A percentile compares a stretch with the other conserved stretches of the same genome.
These are phyloP conservation scores for Salvia rosmarinus DNA, from an alignment of 257 asterid genomes.

Conservation along the genomic window DNA sequence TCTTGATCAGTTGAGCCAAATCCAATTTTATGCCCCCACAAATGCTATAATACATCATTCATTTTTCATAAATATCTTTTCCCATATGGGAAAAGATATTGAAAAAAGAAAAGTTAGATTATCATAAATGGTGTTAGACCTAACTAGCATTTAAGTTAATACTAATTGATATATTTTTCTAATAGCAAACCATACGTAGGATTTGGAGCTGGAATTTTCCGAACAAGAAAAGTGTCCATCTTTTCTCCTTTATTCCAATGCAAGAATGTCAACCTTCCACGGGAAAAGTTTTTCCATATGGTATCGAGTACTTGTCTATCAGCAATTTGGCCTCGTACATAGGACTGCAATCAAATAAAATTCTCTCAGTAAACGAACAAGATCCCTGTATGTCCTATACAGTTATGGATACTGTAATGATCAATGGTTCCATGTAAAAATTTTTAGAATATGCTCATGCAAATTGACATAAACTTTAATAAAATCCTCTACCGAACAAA, in stretches of 20 bases:
- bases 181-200: conserved; percentile 55
- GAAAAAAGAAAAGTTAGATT: conserved; percentile 19
- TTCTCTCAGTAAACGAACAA: conserved; percentile 3
- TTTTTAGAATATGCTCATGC: not conserved
- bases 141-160: conserved; percentile 18
- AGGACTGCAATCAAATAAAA: conserved; percentile 51
- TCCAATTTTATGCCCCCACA: too few relatives aligned
- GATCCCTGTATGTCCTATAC: not conserved
- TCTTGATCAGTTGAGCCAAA: too few relatives aligned
- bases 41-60: too few relatives aligned
- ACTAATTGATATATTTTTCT: not conserved
- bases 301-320: conserved; percentile 49
- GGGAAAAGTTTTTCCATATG: conserved; percentile 57
- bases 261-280: conserved; percentile 74
- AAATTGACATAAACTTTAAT: not conserved
- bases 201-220: conserved; percentile 69
- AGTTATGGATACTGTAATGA: conserved; percentile 1
- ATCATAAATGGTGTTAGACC: not conserved
- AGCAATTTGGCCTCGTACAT: conserved; percentile 49
- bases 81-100: too few relatives aligned
- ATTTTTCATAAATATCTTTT: too few relatives aligned
- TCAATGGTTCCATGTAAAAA: not conserved
- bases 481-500: not conserved
- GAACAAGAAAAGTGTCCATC: conserved; percentile 88
- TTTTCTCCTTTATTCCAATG: conserved; percentile 82